Percentiles rank a stretch among this genome's conserved stretches.
These are phyloP conservation scores for Phenoliferia sp. DNA, from an alignment of 1,284 basidiomycete genomes.

Conservation along the genomic window DNA sequence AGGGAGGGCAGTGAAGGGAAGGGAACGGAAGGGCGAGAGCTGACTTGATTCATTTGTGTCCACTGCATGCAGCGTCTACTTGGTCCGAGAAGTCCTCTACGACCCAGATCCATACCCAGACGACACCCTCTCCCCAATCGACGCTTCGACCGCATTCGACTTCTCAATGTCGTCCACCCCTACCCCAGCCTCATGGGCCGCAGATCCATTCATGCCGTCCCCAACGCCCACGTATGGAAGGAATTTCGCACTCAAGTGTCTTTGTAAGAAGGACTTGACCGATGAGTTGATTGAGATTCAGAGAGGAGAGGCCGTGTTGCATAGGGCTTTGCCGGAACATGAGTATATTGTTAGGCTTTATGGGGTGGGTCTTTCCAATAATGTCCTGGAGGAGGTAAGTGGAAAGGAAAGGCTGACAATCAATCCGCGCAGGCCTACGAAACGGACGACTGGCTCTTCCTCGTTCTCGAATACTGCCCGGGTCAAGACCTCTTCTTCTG, in stretches of 20 bases:
- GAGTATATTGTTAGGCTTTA: conserved; percentile 94
- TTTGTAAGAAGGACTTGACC: conserved; percentile 87
- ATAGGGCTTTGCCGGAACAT: conserved; percentile 86
- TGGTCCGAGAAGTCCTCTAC: conserved; percentile 75
- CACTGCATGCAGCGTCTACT: conserved; percentile 59
- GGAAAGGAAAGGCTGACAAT: not conserved
- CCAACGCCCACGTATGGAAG: conserved; percentile 56
- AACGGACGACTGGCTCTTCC: conserved; percentile 70
- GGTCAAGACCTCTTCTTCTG: conserved; percentile 91
- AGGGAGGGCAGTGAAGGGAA: conserved; percentile 31
- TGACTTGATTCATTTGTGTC: too few relatives aligned
- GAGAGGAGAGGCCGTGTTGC: conserved; percentile 88
- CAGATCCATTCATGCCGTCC: conserved; percentile 17
- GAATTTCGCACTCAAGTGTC: conserved; percentile 91
- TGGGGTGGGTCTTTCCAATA: conserved; percentile 32
- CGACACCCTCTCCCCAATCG: conserved; percentile 45
- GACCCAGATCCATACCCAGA: conserved; percentile 43
- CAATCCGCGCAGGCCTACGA: conserved; percentile 61
- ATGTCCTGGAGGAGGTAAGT: too few relatives aligned
- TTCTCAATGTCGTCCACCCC: conserved; percentile 8
- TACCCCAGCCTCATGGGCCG: conserved; percentile 46
- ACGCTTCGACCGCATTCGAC: conserved; percentile 33
- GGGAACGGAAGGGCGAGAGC: conserved; percentile 29
- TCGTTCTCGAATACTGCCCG: conserved; percentile 86
- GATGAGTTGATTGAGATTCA: conserved; percentile 79